phyloP scores from a whole-genome alignment of 805 yeast genomes.

The Grigorovia transvaalensis region DNA sequence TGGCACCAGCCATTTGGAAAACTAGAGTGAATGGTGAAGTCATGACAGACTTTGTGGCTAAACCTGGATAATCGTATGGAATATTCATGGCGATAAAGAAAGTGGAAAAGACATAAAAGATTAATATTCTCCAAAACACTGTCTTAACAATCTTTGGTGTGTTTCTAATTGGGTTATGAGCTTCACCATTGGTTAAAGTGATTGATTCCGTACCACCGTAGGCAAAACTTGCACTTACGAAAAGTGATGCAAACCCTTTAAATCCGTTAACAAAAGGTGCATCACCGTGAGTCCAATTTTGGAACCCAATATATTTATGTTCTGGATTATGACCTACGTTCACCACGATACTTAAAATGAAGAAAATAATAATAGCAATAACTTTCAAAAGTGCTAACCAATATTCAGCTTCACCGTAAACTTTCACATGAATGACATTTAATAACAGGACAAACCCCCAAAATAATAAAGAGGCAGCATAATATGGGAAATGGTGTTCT shows the following conservation, averaged over 20 bases:
- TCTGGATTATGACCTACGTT: slow-evolving; percentile 49
- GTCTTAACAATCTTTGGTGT: slow-evolving; percentile 52
- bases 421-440: slow-evolving; percentile 42
- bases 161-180: slow-evolving; percentile 44
- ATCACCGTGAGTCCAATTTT: slow-evolving; percentile 45
- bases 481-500: slow-evolving; percentile 32
- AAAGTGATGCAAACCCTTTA: slow-evolving; percentile 40
- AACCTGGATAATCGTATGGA: slow-evolving; percentile 46
- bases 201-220: slow-evolving; percentile 42
- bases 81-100: slow-evolving; percentile 52
- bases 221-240: slow-evolving; percentile 43
- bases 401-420: slow-evolving; percentile 57
- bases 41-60: slow-evolving; percentile 19
- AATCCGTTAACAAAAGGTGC: slow-evolving; percentile 45
- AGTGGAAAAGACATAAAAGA: slow-evolving; percentile 46
- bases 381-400: slow-evolving; percentile 48
- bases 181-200: slow-evolving; percentile 46
- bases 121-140: slow-evolving; percentile 46
- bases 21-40: slow-evolving; percentile 40
- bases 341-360: slow-evolving; percentile 45
- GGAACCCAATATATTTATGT: slow-evolving; percentile 45
- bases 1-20: slow-evolving; percentile 42
- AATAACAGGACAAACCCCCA: slow-evolving; percentile 39
- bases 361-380: slow-evolving; percentile 45
- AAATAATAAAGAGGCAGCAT: slow-evolving; percentile 42